Evolutionary conservation across 2,329 filamentous ascomycete species (phyloP), one percentile per base, ranked within the genome.

Genomic region (Calonectria naviculata): DNA sequence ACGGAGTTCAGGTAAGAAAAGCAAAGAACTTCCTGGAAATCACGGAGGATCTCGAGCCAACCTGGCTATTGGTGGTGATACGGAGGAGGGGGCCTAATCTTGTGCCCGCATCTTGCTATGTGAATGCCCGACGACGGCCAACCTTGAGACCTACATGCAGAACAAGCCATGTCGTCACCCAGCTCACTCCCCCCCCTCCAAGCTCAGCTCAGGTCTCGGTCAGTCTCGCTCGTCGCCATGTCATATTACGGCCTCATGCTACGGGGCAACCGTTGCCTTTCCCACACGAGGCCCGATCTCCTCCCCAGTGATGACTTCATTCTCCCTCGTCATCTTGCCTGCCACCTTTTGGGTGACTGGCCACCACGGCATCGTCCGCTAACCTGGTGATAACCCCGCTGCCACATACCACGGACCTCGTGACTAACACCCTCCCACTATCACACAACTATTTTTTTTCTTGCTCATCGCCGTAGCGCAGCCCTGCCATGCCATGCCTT

Each of bases 301-400:
- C 38, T 60, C 24, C 26, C 74, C 63, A 58, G 65, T 71, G 66
- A 74, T 74, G 71, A 74, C 74, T 73, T 74, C 74, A 69, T 66
- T 44, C 65, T 54, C 71, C 60, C 44, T 56, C 54, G 31, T 26
- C n/a, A 26, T 56, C 58, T 68, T 64, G 72, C 61, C 73, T 47
- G 36, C 36, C 46, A 36, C 29, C 29, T 62, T n/a, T 21, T 12
- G n/a, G n/a, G 38, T 34, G 28, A 42, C 56, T 61, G 56, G 36
- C 56, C 56, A 61, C 38, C 13, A 12, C 56, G 56, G 38, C 38
- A 44, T 44, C 38, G 15, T 54, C 58, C 41, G 62, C 72, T 60
- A 71, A 75, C 67, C 70, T 28, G 72, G 74, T 47, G 70, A 63
- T 52, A 65, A 70, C 75, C 75, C 74, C 75, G 75, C 75, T 77